Evolutionary conservation across 768 basidiomycete species (phyloP).

Genomic region (Tulasnella sp.): DNA sequence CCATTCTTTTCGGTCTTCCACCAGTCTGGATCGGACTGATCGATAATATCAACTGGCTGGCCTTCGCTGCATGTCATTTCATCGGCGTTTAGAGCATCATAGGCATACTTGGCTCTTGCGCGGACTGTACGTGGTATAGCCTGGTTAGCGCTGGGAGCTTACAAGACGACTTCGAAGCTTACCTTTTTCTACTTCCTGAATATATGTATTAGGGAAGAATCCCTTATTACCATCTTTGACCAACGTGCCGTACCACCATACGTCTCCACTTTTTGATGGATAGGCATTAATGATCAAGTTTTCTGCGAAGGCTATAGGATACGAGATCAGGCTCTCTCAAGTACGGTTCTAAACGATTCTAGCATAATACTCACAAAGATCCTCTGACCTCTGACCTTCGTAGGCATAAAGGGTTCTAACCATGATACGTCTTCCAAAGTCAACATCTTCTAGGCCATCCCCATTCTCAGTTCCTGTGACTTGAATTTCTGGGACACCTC

Average conservation of each 20-base stretch:
- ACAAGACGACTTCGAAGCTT: conserved; percentile 21
- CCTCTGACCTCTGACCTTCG: conserved; percentile 74
- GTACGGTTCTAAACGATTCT: background rate
- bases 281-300: conserved; percentile 68
- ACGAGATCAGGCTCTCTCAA: background rate
- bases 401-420: conserved; percentile 77
- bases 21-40: conserved; percentile 78
- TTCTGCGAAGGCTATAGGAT: conserved; percentile 52
- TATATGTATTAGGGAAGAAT: conserved; percentile 84
- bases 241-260: conserved; percentile 86
- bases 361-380: conserved; percentile 52
- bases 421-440: conserved; percentile 44
- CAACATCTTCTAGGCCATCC: conserved; percentile 60
- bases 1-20: conserved; percentile 91
- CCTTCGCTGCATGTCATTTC: conserved; percentile 81
- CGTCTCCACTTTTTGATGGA: conserved; percentile 71
- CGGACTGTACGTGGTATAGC: conserved; percentile 23
- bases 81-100: conserved; percentile 54
- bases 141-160: background rate
- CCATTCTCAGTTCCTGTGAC: conserved; percentile 34
- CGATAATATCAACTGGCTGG: conserved; percentile 64
- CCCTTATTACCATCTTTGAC: conserved; percentile 56
- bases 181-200: conserved; percentile 59
- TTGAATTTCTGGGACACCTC: conserved; percentile 41
- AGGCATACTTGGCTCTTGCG: conserved; percentile 72